A percentile compares a stretch with the other conserved stretches of the same genome.
Conservation (phyloP, 139 green algal genomes). For the Ettlia oleoabundans region DNA sequence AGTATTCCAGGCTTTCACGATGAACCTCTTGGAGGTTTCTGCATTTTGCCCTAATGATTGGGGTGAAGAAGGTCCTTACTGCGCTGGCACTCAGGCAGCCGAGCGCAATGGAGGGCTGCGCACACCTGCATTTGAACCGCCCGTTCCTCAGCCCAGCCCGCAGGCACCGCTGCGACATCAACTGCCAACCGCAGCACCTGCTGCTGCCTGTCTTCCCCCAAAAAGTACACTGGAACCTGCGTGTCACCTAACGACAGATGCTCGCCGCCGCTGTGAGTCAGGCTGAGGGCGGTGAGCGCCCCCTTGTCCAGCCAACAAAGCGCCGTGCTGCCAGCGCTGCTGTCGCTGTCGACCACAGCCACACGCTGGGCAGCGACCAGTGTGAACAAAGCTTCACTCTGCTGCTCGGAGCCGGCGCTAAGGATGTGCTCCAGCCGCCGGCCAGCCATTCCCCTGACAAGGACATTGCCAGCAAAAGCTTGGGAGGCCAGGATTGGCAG, state of each 20-base stretch:
- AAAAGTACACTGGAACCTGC: slow-evolving; percentile 15
- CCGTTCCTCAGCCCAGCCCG: background rate
- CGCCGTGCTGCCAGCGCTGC: background rate
- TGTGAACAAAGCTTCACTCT: background rate
- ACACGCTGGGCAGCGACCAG: slow-evolving; percentile 15
- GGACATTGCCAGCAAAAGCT: slow-evolving; percentile 3
- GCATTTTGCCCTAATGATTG: too few relatives aligned
- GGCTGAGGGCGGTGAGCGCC: background rate
- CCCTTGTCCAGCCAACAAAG: background rate
- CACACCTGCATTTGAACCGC: slow-evolving; percentile 41
- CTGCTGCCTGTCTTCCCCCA: background rate
- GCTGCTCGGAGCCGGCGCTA: too few relatives aligned
- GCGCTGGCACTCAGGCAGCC: too few relatives aligned
- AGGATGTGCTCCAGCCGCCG: background rate
- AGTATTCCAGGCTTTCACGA: too few relatives aligned
- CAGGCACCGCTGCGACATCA: slow-evolving; percentile 5
- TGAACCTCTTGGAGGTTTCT: too few relatives aligned
- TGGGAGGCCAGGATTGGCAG: background rate
- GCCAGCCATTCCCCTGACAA: background rate
- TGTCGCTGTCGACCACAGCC: background rate
- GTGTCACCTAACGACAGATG: background rate
- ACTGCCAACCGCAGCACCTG: background rate
- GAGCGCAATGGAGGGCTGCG: too few relatives aligned
- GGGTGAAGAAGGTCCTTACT: too few relatives aligned
- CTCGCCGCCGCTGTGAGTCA: background rate